A percentile compares a stretch with the other conserved stretches of the same genome.
These are phyloP conservation scores for Globisporangium iwayamae DNA, from an alignment of 352 stramenopile species.

Conservation along the genomic window DNA sequence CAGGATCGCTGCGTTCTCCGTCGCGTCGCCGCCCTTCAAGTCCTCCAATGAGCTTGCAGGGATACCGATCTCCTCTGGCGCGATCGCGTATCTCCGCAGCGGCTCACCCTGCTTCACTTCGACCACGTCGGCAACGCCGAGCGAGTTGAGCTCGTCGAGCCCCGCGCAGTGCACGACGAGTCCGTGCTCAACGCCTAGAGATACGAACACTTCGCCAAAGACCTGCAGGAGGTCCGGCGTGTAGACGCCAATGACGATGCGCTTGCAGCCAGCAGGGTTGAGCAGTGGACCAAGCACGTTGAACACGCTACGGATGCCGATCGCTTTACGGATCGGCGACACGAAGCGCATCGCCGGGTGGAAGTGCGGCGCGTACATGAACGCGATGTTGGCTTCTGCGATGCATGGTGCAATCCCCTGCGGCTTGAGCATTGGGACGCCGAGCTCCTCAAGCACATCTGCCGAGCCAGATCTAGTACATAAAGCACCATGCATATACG, in stretches of 20 bases:
- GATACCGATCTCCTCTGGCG: slow-evolving; percentile 82
- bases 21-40: slow-evolving; percentile 93
- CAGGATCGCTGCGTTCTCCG: slow-evolving; percentile 95
- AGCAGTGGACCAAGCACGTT: slow-evolving; percentile 98
- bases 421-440: slow-evolving; percentile 93
- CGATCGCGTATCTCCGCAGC: slow-evolving; percentile 43
- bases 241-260: slow-evolving; percentile 98
- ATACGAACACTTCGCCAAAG: slow-evolving; percentile 79
- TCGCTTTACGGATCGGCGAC: slow-evolving; percentile 93
- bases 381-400: slow-evolving; percentile 90
- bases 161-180: slow-evolving; percentile 98
- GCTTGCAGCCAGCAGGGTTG: slow-evolving; percentile 94
- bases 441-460: slow-evolving; percentile 96
- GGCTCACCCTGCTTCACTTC: slow-evolving; percentile 57
- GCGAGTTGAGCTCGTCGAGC: slow-evolving; percentile 98
- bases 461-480: slow-evolving; percentile 85
- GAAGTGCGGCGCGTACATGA: slow-evolving; percentile 98
- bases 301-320: slow-evolving; percentile 96
- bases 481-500: neutral
- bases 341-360: slow-evolving; percentile 96
- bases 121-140: slow-evolving; percentile 86
- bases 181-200: slow-evolving; percentile 95
- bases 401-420: slow-evolving; percentile 92
- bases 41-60: slow-evolving; percentile 90
- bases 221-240: slow-evolving; percentile 89